phyloP scores from a whole-genome alignment of 192 early-diverging fungal genomes.

The Entomortierella chlamydospora region DNA sequence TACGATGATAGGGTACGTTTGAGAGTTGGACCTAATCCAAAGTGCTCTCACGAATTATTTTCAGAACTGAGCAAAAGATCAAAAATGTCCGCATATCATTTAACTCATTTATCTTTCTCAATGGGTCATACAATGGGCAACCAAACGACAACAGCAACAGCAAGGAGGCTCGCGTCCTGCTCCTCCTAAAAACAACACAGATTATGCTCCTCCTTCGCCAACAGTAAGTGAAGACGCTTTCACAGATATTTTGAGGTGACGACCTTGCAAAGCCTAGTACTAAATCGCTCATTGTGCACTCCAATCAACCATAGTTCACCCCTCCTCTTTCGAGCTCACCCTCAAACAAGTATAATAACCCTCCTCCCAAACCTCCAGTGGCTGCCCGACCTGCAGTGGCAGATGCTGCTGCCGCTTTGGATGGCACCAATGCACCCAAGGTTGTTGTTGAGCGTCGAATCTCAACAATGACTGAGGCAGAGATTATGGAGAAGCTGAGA shows the following conservation, averaged over 20 bases:
- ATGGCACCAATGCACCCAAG: conserved; percentile 56
- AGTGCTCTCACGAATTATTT: conserved; percentile 8
- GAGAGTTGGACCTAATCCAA: neutral
- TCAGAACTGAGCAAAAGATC: conserved; percentile 6
- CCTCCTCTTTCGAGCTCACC: conserved; percentile 47
- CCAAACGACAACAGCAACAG: neutral
- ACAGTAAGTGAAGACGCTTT: conserved; percentile 46
- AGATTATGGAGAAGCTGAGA: conserved; percentile 95
- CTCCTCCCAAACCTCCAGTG: conserved; percentile 39
- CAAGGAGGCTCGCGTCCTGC: conserved; percentile 38
- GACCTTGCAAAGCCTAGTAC: too few species aligned
- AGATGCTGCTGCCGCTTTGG: conserved; percentile 67
- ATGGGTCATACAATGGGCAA: too few species aligned
- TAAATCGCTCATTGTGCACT: too few species aligned
- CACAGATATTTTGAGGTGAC: too few species aligned
- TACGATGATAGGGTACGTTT: conserved; percentile 50
- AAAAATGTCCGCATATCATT: conserved; percentile 10
- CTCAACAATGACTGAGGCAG: conserved; percentile 90
- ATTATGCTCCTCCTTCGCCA: conserved; percentile 52
- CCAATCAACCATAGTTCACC: conserved; percentile 27
- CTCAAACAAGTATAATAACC: conserved; percentile 32
- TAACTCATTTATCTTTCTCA: conserved; percentile 1
- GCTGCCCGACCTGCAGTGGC: conserved; percentile 46
- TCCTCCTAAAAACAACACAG: conserved; percentile 50
- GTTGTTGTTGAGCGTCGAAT: conserved; percentile 74